phyloP scores from a whole-genome alignment of 345 rosid genomes.

The Sonneratia caseolaris region DNA sequence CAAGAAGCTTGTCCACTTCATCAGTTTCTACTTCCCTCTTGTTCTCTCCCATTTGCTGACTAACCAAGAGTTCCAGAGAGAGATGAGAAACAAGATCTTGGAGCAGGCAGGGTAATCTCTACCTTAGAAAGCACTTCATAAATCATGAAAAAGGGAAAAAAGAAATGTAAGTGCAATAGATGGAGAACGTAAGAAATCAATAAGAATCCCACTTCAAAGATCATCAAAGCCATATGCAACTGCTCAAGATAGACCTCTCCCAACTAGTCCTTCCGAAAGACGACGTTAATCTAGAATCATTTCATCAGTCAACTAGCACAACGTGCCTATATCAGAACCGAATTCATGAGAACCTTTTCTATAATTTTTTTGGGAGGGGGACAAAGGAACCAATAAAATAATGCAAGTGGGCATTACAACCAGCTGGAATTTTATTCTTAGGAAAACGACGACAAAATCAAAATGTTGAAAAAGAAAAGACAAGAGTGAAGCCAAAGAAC shows the following conservation, averaged over 20 bases:
- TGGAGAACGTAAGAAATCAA: neutral
- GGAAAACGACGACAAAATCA: neutral
- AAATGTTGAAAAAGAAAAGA: neutral
- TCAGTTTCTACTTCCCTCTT: conserved; percentile 49
- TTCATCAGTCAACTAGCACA: neutral
- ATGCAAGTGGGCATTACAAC: neutral
- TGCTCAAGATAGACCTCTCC: neutral
- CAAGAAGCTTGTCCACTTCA: conserved; percentile 69
- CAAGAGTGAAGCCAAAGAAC: neutral
- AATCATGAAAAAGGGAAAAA: no score
- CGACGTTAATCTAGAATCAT: neutral
- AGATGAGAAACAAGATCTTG: neutral
- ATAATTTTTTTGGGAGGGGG: neutral
- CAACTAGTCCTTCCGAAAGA: neutral
- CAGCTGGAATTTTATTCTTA: neutral
- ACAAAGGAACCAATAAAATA: neutral
- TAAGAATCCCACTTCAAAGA: neutral
- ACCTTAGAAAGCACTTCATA: no score
- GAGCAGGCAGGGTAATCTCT: neutral
- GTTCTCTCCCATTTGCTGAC: conserved; percentile 40
- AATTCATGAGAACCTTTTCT: neutral
- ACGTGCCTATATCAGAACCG: neutral
- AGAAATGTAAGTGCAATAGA: no score
- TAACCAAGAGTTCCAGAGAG: conserved; percentile 1
- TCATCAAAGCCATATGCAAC: neutral